Conservation (phyloP, 148 eudicot species). For the Rhododendron kiyosumense region DNA sequence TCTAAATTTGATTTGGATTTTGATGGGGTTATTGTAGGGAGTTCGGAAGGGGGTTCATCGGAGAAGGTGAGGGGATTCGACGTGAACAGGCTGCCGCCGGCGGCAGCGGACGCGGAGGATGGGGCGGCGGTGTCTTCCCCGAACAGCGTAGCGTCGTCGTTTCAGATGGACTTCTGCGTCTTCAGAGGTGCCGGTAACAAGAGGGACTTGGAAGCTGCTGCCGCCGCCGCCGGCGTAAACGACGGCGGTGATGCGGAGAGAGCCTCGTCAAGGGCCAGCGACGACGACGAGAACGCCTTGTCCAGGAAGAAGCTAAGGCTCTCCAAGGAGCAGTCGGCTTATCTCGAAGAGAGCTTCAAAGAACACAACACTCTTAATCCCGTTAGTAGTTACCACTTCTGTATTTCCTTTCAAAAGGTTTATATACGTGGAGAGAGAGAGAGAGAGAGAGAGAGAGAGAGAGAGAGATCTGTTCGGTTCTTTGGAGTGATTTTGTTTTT, state of each 20-base stretch:
- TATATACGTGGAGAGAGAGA: no score
- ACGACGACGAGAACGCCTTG: conserved; percentile 39
- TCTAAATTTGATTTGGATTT: background rate
- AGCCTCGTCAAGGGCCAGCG: conserved; percentile 29
- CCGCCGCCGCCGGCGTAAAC: conserved; percentile 19
- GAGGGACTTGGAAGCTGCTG: conserved; percentile 17
- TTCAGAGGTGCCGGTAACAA: conserved; percentile 16
- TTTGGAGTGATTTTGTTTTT: background rate
- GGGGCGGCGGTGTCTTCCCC: conserved; percentile 26
- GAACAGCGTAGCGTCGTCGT: conserved; percentile 29
- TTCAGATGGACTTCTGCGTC: conserved; percentile 22
- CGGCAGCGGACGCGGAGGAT: conserved; percentile 27
- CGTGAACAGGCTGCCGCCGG: conserved; percentile 30
- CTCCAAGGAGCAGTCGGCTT: conserved; percentile 45
- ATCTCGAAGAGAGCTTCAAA: conserved; percentile 52
- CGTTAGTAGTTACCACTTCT: conserved; percentile 20
- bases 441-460: no score
- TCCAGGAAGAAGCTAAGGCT: conserved; percentile 36
- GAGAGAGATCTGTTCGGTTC: background rate
- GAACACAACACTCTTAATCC: conserved; percentile 50
- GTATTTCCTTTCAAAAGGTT: no score
- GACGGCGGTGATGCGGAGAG: conserved; percentile 32
- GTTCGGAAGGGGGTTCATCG: conserved; percentile 37
- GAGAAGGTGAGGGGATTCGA: conserved; percentile 34
- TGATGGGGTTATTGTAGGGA: conserved; percentile 20